A percentile compares a stretch with the other conserved stretches of the same genome.
Evolutionary conservation across 768 basidiomycete species (phyloP).

Genomic region (Amanita jacksonii): DNA sequence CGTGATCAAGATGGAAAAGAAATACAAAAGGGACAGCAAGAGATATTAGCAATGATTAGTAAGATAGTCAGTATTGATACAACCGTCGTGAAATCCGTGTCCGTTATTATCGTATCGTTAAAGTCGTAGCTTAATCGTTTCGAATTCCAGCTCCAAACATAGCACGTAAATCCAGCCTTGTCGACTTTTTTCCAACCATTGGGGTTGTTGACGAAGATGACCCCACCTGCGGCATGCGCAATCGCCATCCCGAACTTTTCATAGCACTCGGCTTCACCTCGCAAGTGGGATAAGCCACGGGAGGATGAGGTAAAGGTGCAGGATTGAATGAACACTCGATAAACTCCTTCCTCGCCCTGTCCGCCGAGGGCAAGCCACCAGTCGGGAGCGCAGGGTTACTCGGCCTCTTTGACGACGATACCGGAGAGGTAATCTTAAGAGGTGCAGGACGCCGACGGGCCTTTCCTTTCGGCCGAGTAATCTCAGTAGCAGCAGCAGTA

Average conservation of each 20-base stretch:
- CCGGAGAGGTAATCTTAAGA: slow-evolving; percentile 16
- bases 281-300: background rate
- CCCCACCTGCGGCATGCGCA: background rate
- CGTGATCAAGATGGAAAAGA: no score
- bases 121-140: background rate
- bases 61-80: background rate
- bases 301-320: slow-evolving; percentile 5
- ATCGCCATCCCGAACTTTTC: background rate
- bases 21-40: no score
- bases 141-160: slow-evolving; percentile 2
- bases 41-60: no score
- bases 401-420: slow-evolving; percentile 10
- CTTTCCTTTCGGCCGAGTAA: slow-evolving; percentile 15
- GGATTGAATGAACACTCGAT: slow-evolving; percentile 25
- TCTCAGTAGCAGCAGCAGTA: background rate
- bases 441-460: slow-evolving; percentile 28
- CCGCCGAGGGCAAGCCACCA: slow-evolving; percentile 9
- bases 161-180: slow-evolving; percentile 2
- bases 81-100: background rate
- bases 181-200: background rate
- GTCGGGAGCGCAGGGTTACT: slow-evolving; percentile 9
- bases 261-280: background rate
- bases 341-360: slow-evolving; percentile 19
- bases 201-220: background rate
- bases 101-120: background rate